Evolutionary conservation across 2,329 filamentous ascomycete genomes (phyloP).

Genomic region (Fonsecaea multimorphosa): DNA sequence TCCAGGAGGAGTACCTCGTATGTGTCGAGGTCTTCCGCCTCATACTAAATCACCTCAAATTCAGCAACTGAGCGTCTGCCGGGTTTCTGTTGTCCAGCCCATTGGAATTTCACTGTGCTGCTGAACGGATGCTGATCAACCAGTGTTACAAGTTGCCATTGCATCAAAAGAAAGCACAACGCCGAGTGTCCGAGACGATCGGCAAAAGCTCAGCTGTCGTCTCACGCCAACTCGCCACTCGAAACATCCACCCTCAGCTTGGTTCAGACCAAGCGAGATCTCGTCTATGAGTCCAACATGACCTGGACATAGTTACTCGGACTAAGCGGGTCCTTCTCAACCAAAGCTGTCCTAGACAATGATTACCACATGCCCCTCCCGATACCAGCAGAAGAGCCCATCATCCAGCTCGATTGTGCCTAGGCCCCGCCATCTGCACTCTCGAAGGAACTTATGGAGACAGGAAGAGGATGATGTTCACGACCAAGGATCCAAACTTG

Average conservation of each 20-base stretch:
- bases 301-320: neutral
- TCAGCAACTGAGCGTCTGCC: neutral
- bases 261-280: neutral
- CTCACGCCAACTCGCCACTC: constrained; percentile 2
- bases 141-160: neutral
- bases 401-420: neutral
- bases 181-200: neutral
- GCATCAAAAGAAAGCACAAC: neutral
- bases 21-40: neutral
- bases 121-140: neutral
- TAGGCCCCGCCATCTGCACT: neutral
- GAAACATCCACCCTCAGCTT: constrained; percentile 2
- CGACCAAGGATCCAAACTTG: neutral
- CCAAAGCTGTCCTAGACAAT: neutral
- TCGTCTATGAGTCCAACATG: constrained; percentile 2
- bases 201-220: constrained; percentile 1
- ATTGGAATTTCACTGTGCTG: neutral
- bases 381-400: neutral
- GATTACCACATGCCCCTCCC: neutral
- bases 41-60: neutral
- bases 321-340: neutral
- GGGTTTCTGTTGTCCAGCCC: neutral
- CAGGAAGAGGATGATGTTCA: neutral
- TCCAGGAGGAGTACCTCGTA: no score
- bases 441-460: neutral